These are phyloP conservation scores for Malassezia sympodialis DNA, from an alignment of 1,284 basidiomycete species.

Conservation along the genomic window DNA sequence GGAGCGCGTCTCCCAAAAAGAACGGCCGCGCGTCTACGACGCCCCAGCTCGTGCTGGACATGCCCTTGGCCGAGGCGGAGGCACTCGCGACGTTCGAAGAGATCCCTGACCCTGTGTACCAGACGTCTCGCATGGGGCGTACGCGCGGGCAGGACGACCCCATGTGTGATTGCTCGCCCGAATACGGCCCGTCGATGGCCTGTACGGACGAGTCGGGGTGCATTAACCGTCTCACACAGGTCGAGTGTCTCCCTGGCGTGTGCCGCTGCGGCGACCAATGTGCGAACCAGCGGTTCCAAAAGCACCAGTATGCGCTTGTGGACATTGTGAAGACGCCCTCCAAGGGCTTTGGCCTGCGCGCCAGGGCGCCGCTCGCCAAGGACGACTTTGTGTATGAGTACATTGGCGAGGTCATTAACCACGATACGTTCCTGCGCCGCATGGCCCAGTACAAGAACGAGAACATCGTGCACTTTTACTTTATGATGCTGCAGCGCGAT, in stretches of 20 bases:
- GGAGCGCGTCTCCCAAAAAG: background rate
- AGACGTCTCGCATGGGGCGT: constrained; percentile 73
- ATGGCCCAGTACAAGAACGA: constrained; percentile 89
- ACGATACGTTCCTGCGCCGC: constrained; percentile 74
- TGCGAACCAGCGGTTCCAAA: constrained; percentile 79
- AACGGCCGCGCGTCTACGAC: background rate
- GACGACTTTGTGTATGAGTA: constrained; percentile 95
- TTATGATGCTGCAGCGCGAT: constrained; percentile 98
- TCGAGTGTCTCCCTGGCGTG: constrained; percentile 79
- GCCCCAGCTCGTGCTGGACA: constrained; percentile 30
- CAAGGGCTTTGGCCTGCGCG: constrained; percentile 87
- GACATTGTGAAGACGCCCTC: constrained; percentile 86
- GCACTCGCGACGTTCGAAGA: constrained; percentile 67
- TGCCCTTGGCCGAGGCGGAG: constrained; percentile 30
- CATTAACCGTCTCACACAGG: constrained; percentile 93
- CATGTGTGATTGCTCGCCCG: constrained; percentile 8
- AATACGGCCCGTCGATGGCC: constrained; percentile 50
- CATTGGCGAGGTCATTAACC: constrained; percentile 87
- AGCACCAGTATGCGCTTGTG: constrained; percentile 71
- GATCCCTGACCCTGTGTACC: constrained; percentile 71
- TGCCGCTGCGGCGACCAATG: constrained; percentile 75
- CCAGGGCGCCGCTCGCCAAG: constrained; percentile 60
- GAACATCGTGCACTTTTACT: constrained; percentile 94
- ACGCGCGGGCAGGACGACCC: constrained; percentile 71
- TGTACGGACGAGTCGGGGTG: constrained; percentile 86